Evolutionary conservation across 176 grass and related monocot species (phyloP).

Genomic region (Raddia distichophylla): DNA sequence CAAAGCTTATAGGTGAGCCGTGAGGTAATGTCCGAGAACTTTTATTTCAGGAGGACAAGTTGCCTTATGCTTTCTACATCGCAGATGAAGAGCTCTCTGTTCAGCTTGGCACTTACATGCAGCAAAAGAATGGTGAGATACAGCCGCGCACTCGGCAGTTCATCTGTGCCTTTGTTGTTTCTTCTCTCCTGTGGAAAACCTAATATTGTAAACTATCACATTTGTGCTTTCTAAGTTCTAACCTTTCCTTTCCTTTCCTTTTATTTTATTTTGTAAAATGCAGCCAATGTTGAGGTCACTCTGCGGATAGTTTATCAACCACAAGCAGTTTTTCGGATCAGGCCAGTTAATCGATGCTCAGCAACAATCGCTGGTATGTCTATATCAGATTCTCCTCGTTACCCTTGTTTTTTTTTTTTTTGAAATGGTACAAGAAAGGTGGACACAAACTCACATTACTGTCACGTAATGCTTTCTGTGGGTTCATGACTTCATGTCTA

Average conservation of each 20-base stretch:
- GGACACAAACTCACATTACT: not conserved
- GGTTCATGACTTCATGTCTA: not conserved
- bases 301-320: slow-evolving; percentile 83
- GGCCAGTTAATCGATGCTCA: slow-evolving; percentile 83
- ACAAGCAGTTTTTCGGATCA: slow-evolving; percentile 92
- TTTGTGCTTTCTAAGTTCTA: slow-evolving; percentile 9
- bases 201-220: not conserved
- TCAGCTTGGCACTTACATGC: slow-evolving; percentile 76
- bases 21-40: not conserved
- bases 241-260: not conserved
- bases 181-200: not conserved
- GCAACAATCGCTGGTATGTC: slow-evolving; percentile 80
- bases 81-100: slow-evolving; percentile 81
- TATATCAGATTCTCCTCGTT: slow-evolving; percentile 3
- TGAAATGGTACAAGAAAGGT: not conserved
- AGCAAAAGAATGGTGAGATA: slow-evolving; percentile 70
- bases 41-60: slow-evolving; percentile 72
- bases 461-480: not conserved
- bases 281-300: slow-evolving; percentile 88
- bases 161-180: not conserved
- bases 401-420: slow-evolving; percentile 23
- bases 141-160: not conserved
- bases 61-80: slow-evolving; percentile 91
- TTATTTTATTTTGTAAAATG: not conserved
- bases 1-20: not conserved